Evolutionary conservation across 257 asterid species (phyloP).

Genomic region (Capsicum baccatum): DNA sequence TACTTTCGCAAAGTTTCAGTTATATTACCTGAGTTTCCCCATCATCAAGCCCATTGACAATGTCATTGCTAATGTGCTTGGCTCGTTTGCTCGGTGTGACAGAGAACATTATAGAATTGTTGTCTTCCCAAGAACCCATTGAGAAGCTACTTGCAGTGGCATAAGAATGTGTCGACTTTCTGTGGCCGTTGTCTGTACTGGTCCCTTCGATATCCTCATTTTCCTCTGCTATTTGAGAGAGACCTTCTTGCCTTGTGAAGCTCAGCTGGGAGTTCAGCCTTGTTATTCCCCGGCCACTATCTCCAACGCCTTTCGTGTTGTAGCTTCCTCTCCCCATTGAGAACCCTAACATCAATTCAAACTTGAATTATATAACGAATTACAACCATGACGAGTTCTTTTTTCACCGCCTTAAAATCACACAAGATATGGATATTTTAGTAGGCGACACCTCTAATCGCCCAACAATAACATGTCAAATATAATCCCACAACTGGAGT

Average conservation of each 20-base stretch:
- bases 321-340: slow-evolving; percentile 58
- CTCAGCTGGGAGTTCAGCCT: slow-evolving; percentile 80
- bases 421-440: background rate
- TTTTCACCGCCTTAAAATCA: background rate
- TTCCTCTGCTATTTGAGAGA: slow-evolving; percentile 70
- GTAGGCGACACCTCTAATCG: background rate
- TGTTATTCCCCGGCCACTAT: slow-evolving; percentile 43
- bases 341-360: slow-evolving; percentile 51
- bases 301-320: slow-evolving; percentile 48
- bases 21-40: slow-evolving; percentile 72
- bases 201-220: slow-evolving; percentile 37
- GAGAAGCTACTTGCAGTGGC: slow-evolving; percentile 45
- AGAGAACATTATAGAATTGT: slow-evolving; percentile 56
- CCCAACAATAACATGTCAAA: too few species aligned
- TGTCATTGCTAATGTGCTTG: slow-evolving; percentile 40
- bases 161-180: slow-evolving; percentile 47
- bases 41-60: slow-evolving; percentile 37
- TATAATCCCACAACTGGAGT: too few species aligned
- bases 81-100: slow-evolving; percentile 48
- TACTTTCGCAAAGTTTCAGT: background rate
- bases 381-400: background rate
- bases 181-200: slow-evolving; percentile 36
- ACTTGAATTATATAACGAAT: background rate
- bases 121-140: slow-evolving; percentile 63
- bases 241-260: slow-evolving; percentile 62